Evolutionary conservation across 1,284 basidiomycete genomes (phyloP).

Genomic region (Sanguinoderma infundibulare): DNA sequence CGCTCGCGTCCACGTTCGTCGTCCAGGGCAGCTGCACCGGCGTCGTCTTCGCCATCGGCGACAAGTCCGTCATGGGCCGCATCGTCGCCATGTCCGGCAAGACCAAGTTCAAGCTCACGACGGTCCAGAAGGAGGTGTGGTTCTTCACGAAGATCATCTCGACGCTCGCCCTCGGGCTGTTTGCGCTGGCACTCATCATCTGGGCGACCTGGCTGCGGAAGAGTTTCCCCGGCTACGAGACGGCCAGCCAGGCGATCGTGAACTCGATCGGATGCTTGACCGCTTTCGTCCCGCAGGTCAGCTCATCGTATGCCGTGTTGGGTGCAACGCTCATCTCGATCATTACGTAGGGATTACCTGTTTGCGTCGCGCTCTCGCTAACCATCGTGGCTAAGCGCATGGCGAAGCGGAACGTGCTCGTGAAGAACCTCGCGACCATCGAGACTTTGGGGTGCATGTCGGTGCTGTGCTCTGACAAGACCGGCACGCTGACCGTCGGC

Average conservation of each 20-base stretch:
- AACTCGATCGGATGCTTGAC: constrained; percentile 55
- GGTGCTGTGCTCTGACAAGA: constrained; percentile 40
- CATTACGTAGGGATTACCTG: constrained; percentile 48
- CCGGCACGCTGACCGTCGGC: constrained; percentile 31
- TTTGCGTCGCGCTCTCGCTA: constrained; percentile 54
- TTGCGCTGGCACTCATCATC: constrained; percentile 44
- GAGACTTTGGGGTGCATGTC: constrained; percentile 64
- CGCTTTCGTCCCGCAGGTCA: constrained; percentile 53
- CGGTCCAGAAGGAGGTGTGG: constrained; percentile 52
- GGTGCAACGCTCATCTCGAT: background rate
- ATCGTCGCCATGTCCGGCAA: constrained; percentile 58
- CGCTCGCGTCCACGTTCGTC: constrained; percentile 55
- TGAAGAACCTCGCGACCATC: constrained; percentile 63
- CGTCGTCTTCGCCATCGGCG: constrained; percentile 62
- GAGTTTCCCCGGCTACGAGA: constrained; percentile 42
- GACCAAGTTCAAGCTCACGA: constrained; percentile 52
- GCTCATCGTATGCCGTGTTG: background rate
- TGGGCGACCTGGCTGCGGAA: constrained; percentile 51
- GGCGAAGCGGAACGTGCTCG: constrained; percentile 55
- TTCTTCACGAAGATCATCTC: constrained; percentile 55
- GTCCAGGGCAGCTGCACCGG: constrained; percentile 62
- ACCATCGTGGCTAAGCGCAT: constrained; percentile 57
- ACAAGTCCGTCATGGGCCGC: constrained; percentile 65
- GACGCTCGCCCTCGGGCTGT: constrained; percentile 44
- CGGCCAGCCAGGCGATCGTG: constrained; percentile 44